Base-by-base conservation (phyloP, 768 basidiomycete genomes). In the Chalciporus piperatus region DNA sequence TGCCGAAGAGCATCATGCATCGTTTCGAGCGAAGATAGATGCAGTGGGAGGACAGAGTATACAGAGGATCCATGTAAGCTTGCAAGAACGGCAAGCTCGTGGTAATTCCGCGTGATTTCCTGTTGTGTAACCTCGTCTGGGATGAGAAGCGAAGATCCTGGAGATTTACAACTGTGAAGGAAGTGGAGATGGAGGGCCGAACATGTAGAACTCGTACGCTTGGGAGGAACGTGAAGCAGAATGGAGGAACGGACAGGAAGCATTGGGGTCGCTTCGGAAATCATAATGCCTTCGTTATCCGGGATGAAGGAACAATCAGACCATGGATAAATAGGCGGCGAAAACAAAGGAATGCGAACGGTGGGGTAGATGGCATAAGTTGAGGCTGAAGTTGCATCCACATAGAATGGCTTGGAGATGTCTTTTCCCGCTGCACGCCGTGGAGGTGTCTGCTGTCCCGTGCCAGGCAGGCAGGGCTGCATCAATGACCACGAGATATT, bases 21-120 rank as follows among this genome's bases (percentile, higher is more conserved):
- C 17, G 75, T 74, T 51, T 88, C 82, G 22, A 89, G 74, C 14
- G 87, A 87, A 27, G 82, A 84, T 32, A 92, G 73, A 61, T 92
- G 89, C 62, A 86, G 81, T 12, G 89, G 90, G 46, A 92, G 65
- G 35, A 73, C 70, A 10, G 80, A 74, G 59, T 80, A 76, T 47
- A 71, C 74, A 25, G 70, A 74, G 42, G 81, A 70, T 54, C 73
- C 74, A 64, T 69, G 69, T 30, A 67, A 44, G 37, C 56, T 60
- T 45, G 82, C 76, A 10, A 92, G 78, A 25, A 89, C 76, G 2
- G 82, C 74, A 16, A 93, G 77, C 52, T 87, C 85, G 59, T 87
- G 76, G 60, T 78, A 91, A 61, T 82, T 91, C 40, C 69, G 74
- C 16, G 85, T 80, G 59, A 92, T 77, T 48, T 90, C 89, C 22